These are phyloP conservation scores for Paragyromitra xinjiangensis DNA, from an alignment of 495 filamentous ascomycete genomes.

Conservation along the genomic window DNA sequence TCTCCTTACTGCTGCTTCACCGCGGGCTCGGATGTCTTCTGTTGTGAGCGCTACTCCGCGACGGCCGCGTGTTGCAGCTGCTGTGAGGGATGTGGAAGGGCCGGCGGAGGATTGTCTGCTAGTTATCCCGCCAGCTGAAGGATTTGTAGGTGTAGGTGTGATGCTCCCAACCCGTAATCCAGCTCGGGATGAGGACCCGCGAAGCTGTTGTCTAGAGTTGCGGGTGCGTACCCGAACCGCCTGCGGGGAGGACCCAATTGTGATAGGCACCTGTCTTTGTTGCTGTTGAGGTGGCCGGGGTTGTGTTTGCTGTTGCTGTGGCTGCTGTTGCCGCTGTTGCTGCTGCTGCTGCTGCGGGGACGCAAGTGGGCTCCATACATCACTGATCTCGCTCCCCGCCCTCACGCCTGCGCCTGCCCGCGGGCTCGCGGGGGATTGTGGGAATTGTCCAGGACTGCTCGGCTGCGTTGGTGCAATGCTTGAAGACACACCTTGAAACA, in stretches of 20 bases:
- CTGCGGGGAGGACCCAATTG: constrained; percentile 45
- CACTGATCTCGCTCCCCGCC: constrained; percentile 10
- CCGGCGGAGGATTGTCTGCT: constrained; percentile 6
- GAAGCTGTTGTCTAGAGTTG: constrained; percentile 47
- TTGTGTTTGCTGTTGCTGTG: neutral
- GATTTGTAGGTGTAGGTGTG: constrained; percentile 27
- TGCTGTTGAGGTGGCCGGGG: constrained; percentile 18
- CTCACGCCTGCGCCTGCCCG: constrained; percentile 16
- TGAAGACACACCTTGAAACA: constrained; percentile 40
- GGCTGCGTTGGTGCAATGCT: constrained; percentile 24
- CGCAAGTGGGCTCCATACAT: constrained; percentile 1
- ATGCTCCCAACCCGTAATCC: constrained; percentile 42
- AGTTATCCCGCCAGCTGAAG: neutral
- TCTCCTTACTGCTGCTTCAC: constrained; percentile 34
- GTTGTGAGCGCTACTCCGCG: constrained; percentile 35
- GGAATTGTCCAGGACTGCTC: constrained; percentile 24
- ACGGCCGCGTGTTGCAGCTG: constrained; percentile 31
- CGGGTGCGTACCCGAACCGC: constrained; percentile 32
- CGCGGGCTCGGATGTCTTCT: constrained; percentile 51
- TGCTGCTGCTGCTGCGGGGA: constrained; percentile 22
- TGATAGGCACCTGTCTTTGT: constrained; percentile 39
- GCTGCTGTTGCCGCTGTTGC: constrained; percentile 15
- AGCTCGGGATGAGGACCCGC: constrained; percentile 39
- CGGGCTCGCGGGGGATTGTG: constrained; percentile 18
- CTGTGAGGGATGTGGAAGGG: neutral